These are phyloP conservation scores for Starmerella vaccinii DNA, from an alignment of 805 yeast genomes.

Conservation along the genomic window DNA sequence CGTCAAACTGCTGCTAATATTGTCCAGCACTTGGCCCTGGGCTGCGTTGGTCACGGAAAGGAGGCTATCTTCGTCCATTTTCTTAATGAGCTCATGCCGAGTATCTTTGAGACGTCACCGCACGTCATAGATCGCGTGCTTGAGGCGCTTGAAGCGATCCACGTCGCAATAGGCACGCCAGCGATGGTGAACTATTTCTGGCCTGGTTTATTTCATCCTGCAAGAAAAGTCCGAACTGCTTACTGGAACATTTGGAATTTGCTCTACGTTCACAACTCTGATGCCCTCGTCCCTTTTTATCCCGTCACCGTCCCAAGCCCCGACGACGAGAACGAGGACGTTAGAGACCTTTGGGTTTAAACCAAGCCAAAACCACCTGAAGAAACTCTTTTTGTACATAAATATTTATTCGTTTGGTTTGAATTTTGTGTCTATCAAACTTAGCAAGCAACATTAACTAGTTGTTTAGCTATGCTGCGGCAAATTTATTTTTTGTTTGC, in stretches of 20 bases:
- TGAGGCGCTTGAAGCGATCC: constrained; percentile 66
- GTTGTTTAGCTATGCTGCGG: too few relatives aligned
- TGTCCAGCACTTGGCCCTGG: constrained; percentile 67
- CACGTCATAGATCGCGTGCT: constrained; percentile 78
- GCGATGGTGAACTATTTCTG: constrained; percentile 62
- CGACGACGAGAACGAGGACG: not conserved
- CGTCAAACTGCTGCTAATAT: constrained; percentile 92
- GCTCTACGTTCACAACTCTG: constrained; percentile 63
- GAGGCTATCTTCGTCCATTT: constrained; percentile 80
- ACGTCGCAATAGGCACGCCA: constrained; percentile 69
- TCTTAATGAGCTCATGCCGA: constrained; percentile 74
- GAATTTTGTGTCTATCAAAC: too few relatives aligned
- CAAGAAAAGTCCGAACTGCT: constrained; percentile 68
- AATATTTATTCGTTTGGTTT: not conserved
- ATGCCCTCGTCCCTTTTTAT: constrained; percentile 71
- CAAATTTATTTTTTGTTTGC: not conserved
- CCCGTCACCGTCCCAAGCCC: constrained; percentile 42
- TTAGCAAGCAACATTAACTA: too few relatives aligned
- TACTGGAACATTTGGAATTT: constrained; percentile 79
- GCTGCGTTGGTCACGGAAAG: constrained; percentile 61
- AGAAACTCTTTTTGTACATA: not conserved
- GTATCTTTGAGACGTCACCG: constrained; percentile 87
- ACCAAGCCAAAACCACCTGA: not conserved
- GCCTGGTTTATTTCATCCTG: constrained; percentile 91
- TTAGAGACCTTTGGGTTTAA: constrained; percentile 38